Percentiles rank a stretch among this genome's conserved stretches.
Evolutionary conservation across 768 basidiomycete genomes (phyloP).

Genomic region (Gloeostereum incarnatum): DNA sequence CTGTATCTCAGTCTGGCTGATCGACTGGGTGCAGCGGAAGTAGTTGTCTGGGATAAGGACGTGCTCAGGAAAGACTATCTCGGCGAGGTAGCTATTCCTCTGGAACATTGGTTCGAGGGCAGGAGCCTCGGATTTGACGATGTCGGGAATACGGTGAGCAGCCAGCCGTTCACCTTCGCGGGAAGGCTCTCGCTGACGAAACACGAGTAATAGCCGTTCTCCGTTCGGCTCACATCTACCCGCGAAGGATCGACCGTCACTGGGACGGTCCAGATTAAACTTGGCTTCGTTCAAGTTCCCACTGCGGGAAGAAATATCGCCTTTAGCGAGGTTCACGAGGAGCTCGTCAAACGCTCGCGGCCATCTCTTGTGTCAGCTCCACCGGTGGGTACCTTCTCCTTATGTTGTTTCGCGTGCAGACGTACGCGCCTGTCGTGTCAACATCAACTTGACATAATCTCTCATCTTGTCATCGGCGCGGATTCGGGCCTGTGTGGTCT

Average conservation of each 20-base stretch:
- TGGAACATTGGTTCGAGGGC: slow-evolving; percentile 76
- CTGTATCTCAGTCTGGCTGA: slow-evolving; percentile 72
- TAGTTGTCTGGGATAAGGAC: slow-evolving; percentile 94
- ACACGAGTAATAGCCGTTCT: slow-evolving; percentile 24
- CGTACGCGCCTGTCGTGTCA: too few relatives aligned
- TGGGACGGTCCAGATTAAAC: slow-evolving; percentile 32
- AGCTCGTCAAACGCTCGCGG: slow-evolving; percentile 54
- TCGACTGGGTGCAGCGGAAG: slow-evolving; percentile 64
- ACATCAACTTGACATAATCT: too few relatives aligned
- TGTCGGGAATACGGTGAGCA: slow-evolving; percentile 54
- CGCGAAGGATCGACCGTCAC: slow-evolving; percentile 27
- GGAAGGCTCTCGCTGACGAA: too few relatives aligned
- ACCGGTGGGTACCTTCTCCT: slow-evolving; percentile 41
- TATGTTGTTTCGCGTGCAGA: too few relatives aligned
- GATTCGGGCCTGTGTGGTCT: too few relatives aligned
- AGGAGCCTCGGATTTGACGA: slow-evolving; percentile 48
- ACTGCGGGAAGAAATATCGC: slow-evolving; percentile 31
- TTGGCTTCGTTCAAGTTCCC: slow-evolving; percentile 52
- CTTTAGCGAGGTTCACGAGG: slow-evolving; percentile 51
- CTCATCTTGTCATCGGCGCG: too few relatives aligned
- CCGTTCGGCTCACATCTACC: slow-evolving; percentile 30
- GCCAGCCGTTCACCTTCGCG: too few relatives aligned
- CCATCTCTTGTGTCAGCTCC: slow-evolving; percentile 68
- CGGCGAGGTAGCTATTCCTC: slow-evolving; percentile 70
- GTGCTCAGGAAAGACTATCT: slow-evolving; percentile 81